Conservation (phyloP, 768 basidiomycete species). For the Calocybe indica region DNA sequence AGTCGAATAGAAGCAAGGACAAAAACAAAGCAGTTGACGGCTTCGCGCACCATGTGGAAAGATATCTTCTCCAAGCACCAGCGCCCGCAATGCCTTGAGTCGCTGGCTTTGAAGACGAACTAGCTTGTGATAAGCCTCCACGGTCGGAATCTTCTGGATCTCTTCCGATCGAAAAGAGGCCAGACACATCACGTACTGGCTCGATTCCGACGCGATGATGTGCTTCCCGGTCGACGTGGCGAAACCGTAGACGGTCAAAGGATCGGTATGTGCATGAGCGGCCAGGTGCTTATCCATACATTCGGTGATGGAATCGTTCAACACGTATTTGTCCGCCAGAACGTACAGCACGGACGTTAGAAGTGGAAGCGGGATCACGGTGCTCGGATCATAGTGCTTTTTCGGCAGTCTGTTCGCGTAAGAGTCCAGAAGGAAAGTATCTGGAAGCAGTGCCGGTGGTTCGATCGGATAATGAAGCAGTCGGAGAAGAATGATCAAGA, state of each 20-base stretch:
- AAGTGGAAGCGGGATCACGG: slow-evolving; percentile 61
- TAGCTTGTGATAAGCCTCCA: slow-evolving; percentile 58
- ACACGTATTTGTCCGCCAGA: slow-evolving; percentile 62
- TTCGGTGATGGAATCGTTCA: slow-evolving; percentile 38
- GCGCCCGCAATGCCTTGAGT: slow-evolving; percentile 42
- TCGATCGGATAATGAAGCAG: slow-evolving; percentile 51
- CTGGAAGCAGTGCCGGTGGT: slow-evolving; percentile 31
- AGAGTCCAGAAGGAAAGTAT: slow-evolving; percentile 2
- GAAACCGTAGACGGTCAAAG: slow-evolving; percentile 59
- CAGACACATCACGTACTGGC: slow-evolving; percentile 54
- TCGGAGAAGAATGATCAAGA: slow-evolving; percentile 44
- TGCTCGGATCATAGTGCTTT: slow-evolving; percentile 31
- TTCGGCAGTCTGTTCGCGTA: slow-evolving; percentile 18
- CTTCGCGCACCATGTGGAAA: slow-evolving; percentile 55
- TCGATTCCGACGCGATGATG: slow-evolving; percentile 49
- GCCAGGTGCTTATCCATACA: slow-evolving; percentile 46
- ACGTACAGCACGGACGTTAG: slow-evolving; percentile 46
- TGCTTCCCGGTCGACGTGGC: slow-evolving; percentile 38
- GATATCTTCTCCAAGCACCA: slow-evolving; percentile 53
- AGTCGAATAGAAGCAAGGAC: not conserved
- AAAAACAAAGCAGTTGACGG: too few species aligned
- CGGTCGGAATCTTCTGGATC: slow-evolving; percentile 48
- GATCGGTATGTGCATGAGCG: slow-evolving; percentile 42
- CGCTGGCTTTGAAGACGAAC: slow-evolving; percentile 54
- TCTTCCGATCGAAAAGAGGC: slow-evolving; percentile 46